These are phyloP conservation scores for Starmerella floricola DNA, from an alignment of 805 yeast species.

Conservation along the genomic window DNA sequence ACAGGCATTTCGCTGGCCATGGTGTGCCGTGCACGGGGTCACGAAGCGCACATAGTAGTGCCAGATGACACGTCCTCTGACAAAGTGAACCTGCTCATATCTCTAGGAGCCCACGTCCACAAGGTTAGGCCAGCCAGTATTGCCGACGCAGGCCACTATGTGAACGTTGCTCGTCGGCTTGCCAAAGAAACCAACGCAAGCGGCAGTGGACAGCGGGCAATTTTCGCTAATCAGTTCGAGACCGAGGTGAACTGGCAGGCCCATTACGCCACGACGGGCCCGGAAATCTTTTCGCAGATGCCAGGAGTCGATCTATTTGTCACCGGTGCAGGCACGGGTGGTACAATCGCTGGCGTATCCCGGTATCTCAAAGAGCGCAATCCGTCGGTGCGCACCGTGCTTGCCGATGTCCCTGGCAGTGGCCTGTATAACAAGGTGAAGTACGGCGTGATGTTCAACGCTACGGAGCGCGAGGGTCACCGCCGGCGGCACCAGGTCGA, in stretches of 20 bases:
- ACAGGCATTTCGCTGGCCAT: conserved; percentile 92
- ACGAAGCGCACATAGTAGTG: conserved; percentile 79
- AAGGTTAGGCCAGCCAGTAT: conserved; percentile 90
- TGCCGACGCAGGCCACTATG: conserved; percentile 86
- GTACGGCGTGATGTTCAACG: conserved; percentile 86
- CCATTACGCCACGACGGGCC: conserved; percentile 78
- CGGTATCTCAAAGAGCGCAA: conserved; percentile 49
- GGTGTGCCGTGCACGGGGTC: conserved; percentile 79
- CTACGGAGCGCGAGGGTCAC: conserved; percentile 82
- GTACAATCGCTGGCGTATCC: conserved; percentile 90
- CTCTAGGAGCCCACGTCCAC: conserved; percentile 72
- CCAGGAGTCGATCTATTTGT: conserved; percentile 59
- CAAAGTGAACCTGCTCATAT: conserved; percentile 55
- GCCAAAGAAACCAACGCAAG: conserved; percentile 38
- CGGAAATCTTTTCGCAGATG: conserved; percentile 76
- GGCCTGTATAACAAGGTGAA: conserved; percentile 79
- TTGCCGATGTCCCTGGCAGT: conserved; percentile 95
- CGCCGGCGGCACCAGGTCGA: conserved; percentile 94
- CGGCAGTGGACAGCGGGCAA: conserved; percentile 37
- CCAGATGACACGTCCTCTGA: conserved; percentile 90
- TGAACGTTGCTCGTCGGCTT: conserved; percentile 66
- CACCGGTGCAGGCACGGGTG: conserved; percentile 94
- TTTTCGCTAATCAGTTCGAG: conserved; percentile 93
- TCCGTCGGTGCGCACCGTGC: conserved; percentile 38
- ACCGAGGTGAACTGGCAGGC: conserved; percentile 80